A percentile compares a stretch with the other conserved stretches of the same genome.
Evolutionary conservation across 768 basidiomycete species (phyloP).

Genomic region (Russula emetica): DNA sequence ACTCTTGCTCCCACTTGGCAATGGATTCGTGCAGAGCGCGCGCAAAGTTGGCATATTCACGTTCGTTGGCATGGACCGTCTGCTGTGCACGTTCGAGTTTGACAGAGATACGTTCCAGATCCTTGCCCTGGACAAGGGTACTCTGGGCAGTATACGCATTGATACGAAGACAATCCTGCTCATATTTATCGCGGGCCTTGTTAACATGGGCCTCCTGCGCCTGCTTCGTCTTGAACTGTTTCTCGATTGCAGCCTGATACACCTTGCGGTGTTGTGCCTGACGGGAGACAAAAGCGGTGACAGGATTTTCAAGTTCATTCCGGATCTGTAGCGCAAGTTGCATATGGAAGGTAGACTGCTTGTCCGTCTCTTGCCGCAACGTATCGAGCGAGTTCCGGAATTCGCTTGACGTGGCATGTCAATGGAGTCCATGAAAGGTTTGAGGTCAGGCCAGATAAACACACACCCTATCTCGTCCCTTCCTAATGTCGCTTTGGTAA

Average conservation of each 20-base stretch:
- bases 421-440: background rate
- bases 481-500: slow-evolving; percentile 73
- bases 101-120: slow-evolving; percentile 81
- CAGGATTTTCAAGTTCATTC: slow-evolving; percentile 65
- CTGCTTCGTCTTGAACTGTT: slow-evolving; percentile 85
- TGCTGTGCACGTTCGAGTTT: slow-evolving; percentile 87
- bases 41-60: slow-evolving; percentile 87
- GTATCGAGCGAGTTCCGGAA: slow-evolving; percentile 77
- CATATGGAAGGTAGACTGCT: slow-evolving; percentile 68
- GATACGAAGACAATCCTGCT: slow-evolving; percentile 86
- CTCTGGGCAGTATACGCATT: slow-evolving; percentile 92
- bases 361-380: slow-evolving; percentile 77
- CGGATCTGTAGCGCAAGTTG: slow-evolving; percentile 72
- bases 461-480: slow-evolving; percentile 92
- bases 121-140: slow-evolving; percentile 86
- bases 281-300: slow-evolving; percentile 54
- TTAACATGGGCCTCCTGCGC: slow-evolving; percentile 79
- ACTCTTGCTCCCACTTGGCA: slow-evolving; percentile 85
- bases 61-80: slow-evolving; percentile 86
- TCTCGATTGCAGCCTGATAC: slow-evolving; percentile 76
- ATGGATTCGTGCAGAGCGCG: slow-evolving; percentile 73
- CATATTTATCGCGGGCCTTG: slow-evolving; percentile 92
- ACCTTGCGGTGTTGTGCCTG: slow-evolving; percentile 71
- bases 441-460: background rate
- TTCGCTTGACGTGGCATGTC: slow-evolving; percentile 50